phyloP scores from a whole-genome alignment of 2,329 filamentous ascomycete genomes.

The Gnomoniopsis smithogilvyi region DNA sequence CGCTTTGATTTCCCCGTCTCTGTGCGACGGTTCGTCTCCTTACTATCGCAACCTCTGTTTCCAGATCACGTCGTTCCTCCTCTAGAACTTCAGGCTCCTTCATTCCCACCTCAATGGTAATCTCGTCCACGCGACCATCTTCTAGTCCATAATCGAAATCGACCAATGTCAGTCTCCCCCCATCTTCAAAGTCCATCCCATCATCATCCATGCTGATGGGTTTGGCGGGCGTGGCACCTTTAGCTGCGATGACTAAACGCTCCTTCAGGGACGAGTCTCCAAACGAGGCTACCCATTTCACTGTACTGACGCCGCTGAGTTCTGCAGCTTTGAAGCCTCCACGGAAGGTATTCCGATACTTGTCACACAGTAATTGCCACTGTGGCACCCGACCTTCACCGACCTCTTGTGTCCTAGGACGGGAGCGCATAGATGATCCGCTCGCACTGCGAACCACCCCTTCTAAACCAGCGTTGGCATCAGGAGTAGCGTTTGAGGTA shows the following conservation, averaged over 20 bases:
- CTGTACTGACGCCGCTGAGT: conserved; percentile 62
- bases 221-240: conserved; percentile 60
- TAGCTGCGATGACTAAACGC: conserved; percentile 67
- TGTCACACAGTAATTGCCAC: conserved; percentile 68
- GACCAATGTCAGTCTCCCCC: conserved; percentile 67
- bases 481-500: conserved; percentile 10
- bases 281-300: conserved; percentile 67
- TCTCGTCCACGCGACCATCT: conserved; percentile 53
- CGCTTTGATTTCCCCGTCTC: conserved; percentile 46
- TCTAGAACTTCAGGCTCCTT: conserved; percentile 66
- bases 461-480: conserved; percentile 21
- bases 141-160: conserved; percentile 66
- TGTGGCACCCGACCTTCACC: conserved; percentile 48
- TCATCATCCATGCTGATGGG: conserved; percentile 62
- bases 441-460: conserved; percentile 37
- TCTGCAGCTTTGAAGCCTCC: conserved; percentile 63
- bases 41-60: conserved; percentile 75
- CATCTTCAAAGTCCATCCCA: conserved; percentile 72
- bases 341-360: conserved; percentile 66
- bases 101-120: conserved; percentile 73
- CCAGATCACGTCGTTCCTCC: conserved; percentile 72
- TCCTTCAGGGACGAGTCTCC: conserved; percentile 46
- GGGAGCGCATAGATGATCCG: conserved; percentile 38
- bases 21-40: conserved; percentile 70
- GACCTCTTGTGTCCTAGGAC: conserved; percentile 34